Conservation (phyloP, 2,329 filamentous ascomycete genomes). For the Fusarium domesticum region DNA sequence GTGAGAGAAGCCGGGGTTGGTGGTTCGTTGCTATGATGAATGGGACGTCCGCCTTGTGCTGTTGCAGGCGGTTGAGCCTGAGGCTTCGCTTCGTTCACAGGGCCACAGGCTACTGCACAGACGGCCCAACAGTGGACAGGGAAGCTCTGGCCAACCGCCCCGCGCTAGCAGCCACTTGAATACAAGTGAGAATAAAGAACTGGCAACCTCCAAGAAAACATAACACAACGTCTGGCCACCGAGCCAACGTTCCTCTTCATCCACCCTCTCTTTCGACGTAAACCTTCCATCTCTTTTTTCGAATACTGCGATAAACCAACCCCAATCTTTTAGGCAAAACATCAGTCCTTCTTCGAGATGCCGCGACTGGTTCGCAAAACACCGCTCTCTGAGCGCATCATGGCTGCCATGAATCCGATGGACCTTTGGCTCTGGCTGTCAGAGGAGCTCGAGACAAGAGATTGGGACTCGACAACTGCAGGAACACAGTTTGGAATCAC, state of each 20-base stretch:
- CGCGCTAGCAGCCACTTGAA: slow-evolving; percentile 16
- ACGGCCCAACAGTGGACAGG: slow-evolving; percentile 6
- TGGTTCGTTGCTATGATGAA: slow-evolving; percentile 7
- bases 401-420: slow-evolving; percentile 76
- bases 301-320: slow-evolving; percentile 4
- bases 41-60: background rate
- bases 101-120: background rate
- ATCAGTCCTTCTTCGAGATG: slow-evolving; percentile 39
- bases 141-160: slow-evolving; percentile 31
- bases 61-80: slow-evolving; percentile 20
- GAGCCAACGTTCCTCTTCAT: background rate
- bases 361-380: slow-evolving; percentile 79
- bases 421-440: slow-evolving; percentile 89
- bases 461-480: slow-evolving; percentile 82
- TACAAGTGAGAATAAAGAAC: slow-evolving; percentile 30
- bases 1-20: slow-evolving; percentile 10
- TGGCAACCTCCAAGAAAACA: background rate
- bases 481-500: slow-evolving; percentile 71
- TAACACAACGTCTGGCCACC: background rate
- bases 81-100: slow-evolving; percentile 23
- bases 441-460: slow-evolving; percentile 86
- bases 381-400: slow-evolving; percentile 77
- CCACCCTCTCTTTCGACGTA: slow-evolving; percentile 2
- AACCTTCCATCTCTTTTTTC: background rate
- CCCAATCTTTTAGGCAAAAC: background rate